Evolutionary conservation across 108 stramenopile genomes (phyloP), one percentile per base, ranked within the genome.

Genomic region (Skeletonema potamos): DNA sequence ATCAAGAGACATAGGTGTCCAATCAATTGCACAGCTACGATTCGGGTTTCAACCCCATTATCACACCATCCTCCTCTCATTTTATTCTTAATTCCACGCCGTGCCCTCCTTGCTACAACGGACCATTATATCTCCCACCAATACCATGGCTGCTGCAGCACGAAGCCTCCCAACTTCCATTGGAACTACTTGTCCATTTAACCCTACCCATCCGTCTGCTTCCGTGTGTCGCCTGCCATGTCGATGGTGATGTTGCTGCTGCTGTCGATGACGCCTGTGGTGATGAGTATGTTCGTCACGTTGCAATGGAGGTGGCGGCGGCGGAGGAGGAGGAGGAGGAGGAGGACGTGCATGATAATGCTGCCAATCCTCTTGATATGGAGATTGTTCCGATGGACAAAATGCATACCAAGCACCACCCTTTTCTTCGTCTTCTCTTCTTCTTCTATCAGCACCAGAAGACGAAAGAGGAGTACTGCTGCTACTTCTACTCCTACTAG

Each of bases 101-200:
- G 90, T 88, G 13, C 84, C 86, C 36, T 86, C 89, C 66, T 91
- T 93, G 58, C 84, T 80, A 58, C 88, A 87, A 24, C 76, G 66
- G 1, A 93, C 89, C 84, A 93, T 87, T 29, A 89, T 76, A 67
- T 93, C 82, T 9, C 92, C 92, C 22, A 91, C 74, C 58, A 90
- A 65, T 4, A 84, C 77, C 77, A 93, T 64, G 0, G 87, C 89
- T 55, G 84, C 77, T 1, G 90, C 92, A 8, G 90, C 87, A 46
- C 84, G 77, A 13, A 86, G 30, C 36, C 81, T 67, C 0, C 87
- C 92, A 13, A 83, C 79, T 39, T 86, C 76, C 29, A 74, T 63
- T 48, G 84, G 29, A 10, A 92, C 79, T 7, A 74, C 70, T 54
- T 73, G 58, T 68, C 87, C 89, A 70, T 69, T 71, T 37, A 72